These are phyloP conservation scores for Candida labiduridarum DNA, from an alignment of 1,139 yeast species.

Conservation along the genomic window DNA sequence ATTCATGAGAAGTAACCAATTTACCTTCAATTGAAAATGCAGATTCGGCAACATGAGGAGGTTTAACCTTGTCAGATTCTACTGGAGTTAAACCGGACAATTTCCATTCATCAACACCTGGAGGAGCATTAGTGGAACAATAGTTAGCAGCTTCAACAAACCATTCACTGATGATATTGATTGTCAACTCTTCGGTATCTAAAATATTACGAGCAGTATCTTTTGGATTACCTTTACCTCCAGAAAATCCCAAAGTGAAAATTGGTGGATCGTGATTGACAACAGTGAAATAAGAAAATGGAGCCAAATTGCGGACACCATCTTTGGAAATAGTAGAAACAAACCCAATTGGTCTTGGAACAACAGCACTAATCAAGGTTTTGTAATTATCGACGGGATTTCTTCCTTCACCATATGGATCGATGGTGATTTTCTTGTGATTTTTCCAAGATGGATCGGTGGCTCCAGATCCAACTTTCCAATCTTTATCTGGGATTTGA, in stretches of 20 bases:
- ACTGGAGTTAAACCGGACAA: constrained; percentile 56
- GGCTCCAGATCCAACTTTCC: constrained; percentile 57
- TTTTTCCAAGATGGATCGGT: constrained; percentile 42
- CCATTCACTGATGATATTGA: constrained; percentile 65
- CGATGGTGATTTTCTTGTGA: constrained; percentile 48
- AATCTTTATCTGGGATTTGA: constrained; percentile 30
- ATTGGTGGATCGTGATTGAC: constrained; percentile 61
- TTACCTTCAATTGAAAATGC: constrained; percentile 63
- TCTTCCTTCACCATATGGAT: constrained; percentile 51
- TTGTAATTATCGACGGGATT: constrained; percentile 49
- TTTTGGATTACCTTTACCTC: constrained; percentile 41
- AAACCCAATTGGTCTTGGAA: constrained; percentile 65
- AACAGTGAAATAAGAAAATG: constrained; percentile 57
- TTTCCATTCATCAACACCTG: constrained; percentile 56
- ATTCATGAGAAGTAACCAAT: constrained; percentile 45
- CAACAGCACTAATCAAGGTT: constrained; percentile 49
- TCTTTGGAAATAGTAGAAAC: constrained; percentile 46
- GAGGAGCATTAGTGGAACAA: constrained; percentile 51
- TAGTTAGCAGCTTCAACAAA: constrained; percentile 64
- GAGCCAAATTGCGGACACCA: constrained; percentile 56
- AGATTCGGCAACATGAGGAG: constrained; percentile 62
- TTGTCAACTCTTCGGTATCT: constrained; percentile 57
- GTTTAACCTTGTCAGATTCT: constrained; percentile 46
- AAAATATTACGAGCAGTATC: constrained; percentile 53
- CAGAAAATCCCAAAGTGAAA: constrained; percentile 52